phyloP scores from a whole-genome alignment of 192 early-diverging fungal genomes.

The Spizellomyces sp. region DNA sequence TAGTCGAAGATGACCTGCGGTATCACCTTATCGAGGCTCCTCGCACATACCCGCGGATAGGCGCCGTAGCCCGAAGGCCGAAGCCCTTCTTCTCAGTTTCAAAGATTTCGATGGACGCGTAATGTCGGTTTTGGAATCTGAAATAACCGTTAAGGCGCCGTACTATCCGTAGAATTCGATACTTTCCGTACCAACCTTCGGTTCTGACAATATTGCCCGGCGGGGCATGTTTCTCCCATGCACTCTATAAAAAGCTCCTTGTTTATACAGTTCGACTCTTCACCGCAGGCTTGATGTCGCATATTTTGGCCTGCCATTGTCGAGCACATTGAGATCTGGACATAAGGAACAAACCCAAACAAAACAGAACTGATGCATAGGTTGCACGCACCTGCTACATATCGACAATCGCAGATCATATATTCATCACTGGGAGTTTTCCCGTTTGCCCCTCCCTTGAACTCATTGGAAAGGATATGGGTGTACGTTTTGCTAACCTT shows the following conservation, averaged over 20 bases:
- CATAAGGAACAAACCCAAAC: background rate
- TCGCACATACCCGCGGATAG: constrained; percentile 58
- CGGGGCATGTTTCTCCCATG: constrained; percentile 83
- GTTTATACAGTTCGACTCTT: constrained; percentile 89
- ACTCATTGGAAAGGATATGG: constrained; percentile 71
- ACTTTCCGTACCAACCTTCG: constrained; percentile 54
- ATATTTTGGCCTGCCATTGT: constrained; percentile 14
- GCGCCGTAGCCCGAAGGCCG: constrained; percentile 78
- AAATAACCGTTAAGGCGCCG: background rate
- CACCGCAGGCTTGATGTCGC: constrained; percentile 76
- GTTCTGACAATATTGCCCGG: constrained; percentile 87
- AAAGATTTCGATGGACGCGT: constrained; percentile 86
- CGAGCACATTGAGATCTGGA: background rate
- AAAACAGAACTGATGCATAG: constrained; percentile 1
- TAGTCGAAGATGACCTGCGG: too few species aligned
- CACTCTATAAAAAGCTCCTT: constrained; percentile 88
- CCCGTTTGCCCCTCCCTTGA: constrained; percentile 70
- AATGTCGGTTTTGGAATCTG: constrained; percentile 84
- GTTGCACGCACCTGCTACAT: constrained; percentile 52
- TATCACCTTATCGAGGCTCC: too few species aligned
- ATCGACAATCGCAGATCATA: constrained; percentile 79
- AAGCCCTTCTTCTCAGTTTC: constrained; percentile 91
- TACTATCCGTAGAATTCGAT: background rate
- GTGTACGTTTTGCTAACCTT: constrained; percentile 64
- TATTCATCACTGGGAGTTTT: constrained; percentile 69